These are phyloP conservation scores for Cutaneotrichosporon cyanovorans DNA, from an alignment of 1,284 basidiomycete species.

Conservation along the genomic window DNA sequence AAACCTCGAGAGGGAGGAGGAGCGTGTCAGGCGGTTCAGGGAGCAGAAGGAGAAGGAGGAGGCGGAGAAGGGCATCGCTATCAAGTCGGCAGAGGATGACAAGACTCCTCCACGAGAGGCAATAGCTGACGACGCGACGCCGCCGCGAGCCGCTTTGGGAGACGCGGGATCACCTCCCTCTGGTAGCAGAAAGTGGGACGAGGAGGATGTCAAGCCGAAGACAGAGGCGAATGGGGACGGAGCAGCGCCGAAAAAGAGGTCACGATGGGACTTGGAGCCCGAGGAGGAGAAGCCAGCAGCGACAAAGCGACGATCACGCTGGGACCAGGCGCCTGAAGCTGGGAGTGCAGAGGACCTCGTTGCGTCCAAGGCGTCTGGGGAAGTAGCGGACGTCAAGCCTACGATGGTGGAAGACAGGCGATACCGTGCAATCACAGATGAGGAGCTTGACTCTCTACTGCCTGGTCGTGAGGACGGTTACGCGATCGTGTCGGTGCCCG, in stretches of 20 bases:
- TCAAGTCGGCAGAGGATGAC: conserved; percentile 19
- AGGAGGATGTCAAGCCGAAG: conserved; percentile 40
- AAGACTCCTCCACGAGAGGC: conserved; percentile 29
- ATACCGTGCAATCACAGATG: conserved; percentile 88
- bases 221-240: conserved; percentile 46
- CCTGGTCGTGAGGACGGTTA: conserved; percentile 72
- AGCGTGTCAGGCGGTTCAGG: conserved; percentile 71
- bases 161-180: conserved; percentile 54
- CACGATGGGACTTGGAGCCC: conserved; percentile 90
- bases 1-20: conserved; percentile 88
- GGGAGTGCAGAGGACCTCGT: conserved; percentile 10
- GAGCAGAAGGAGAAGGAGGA: conserved; percentile 72
- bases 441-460: conserved; percentile 86
- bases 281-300: conserved; percentile 50
- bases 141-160: conserved; percentile 47
- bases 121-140: conserved; percentile 22
- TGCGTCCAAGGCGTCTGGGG: background rate
- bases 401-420: conserved; percentile 87
- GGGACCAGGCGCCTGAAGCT: conserved; percentile 44
- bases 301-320: conserved; percentile 60
- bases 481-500: conserved; percentile 83
- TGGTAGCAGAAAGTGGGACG: conserved; percentile 81
- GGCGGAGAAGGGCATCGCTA: conserved; percentile 33
- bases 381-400: conserved; percentile 24
- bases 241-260: conserved; percentile 81